Evolutionary conservation across 1,139 yeast genomes (phyloP).

Genomic region (Blastobotrys serpentis): DNA sequence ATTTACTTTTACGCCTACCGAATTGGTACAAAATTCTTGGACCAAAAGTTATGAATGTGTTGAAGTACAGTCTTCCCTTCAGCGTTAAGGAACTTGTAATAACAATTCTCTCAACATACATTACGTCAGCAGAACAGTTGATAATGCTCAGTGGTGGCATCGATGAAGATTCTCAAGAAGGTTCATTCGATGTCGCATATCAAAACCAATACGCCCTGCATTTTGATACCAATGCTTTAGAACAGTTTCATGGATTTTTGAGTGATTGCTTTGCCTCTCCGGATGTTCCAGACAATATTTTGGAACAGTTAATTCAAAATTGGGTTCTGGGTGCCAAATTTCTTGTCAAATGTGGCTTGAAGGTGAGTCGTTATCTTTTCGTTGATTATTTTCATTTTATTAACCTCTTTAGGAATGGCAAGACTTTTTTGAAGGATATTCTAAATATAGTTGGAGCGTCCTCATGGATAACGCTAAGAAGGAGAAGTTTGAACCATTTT

Average conservation of each 20-base stretch:
- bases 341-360: slow-evolving; percentile 5
- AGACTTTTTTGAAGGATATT: slow-evolving; percentile 12
- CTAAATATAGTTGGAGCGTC: slow-evolving; percentile 14
- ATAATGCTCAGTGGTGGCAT: background rate
- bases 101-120: background rate
- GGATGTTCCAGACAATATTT: background rate
- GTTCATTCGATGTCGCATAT: background rate
- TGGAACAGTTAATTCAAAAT: background rate
- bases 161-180: slow-evolving; percentile 14
- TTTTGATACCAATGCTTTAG: background rate
- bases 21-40: slow-evolving; percentile 12
- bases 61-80: background rate
- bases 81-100: background rate
- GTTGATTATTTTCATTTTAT: too few relatives aligned
- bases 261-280: background rate
- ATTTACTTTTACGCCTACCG: slow-evolving; percentile 10
- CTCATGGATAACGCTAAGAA: background rate
- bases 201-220: slow-evolving; percentile 1
- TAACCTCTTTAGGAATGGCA: slow-evolving; percentile 10
- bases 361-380: too few relatives aligned
- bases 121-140: background rate
- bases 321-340: slow-evolving; percentile 9
- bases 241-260: background rate
- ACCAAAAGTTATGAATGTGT: slow-evolving; percentile 2
- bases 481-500: slow-evolving; percentile 7